Evolutionary conservation across 768 basidiomycete genomes (phyloP), one percentile per base, ranked within the genome.

Genomic region (Suillus ampliporus): DNA sequence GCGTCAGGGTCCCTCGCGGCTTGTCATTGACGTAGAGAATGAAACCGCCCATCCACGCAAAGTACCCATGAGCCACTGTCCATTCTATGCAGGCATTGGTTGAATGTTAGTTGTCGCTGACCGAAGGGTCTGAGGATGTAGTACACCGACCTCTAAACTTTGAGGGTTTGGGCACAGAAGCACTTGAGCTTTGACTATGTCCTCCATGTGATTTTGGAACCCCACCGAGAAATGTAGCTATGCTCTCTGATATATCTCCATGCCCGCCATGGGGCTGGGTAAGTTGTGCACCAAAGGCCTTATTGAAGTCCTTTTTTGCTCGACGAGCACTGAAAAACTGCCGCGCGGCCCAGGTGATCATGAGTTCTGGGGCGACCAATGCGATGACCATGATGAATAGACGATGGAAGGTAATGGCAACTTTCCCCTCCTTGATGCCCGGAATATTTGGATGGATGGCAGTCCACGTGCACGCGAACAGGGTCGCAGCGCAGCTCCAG

Each of bases 11-110:
- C 26, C 14, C 17, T 17, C 2, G 23, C 13, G 26, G 15, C 26
- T 38, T 19, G 14, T 5, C 31, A 51, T 58, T 17, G 58, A 34
- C 63, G 28, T 31, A 63, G 40, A 60, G 57, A 5, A 68, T 65
- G 60, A 76, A 74, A 2, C 75, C 75, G 57, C 72, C 66, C 74
- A 72, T 72, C 43, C 69, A 28, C 13, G 65, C 65, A 54, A 73
- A 74, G 46, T 67, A 68, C 8, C 61, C 70, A 21, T 76, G 73
- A 2, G 67, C 64, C 15, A 66, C 28, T 1, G 71, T 68, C 68
- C 71, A 71, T 2, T 1, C 44, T 58, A 28, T 7, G 21, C 3
- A 56, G 17, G 19, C 17, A 41, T 57, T 15, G 13, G 26, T 21
- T 41, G 38, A 1, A 37, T 38, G 35, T 21, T 31, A 31, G 31